Conservation (phyloP, 164 flowering plant species). For the Cinnamomum micranthum region DNA sequence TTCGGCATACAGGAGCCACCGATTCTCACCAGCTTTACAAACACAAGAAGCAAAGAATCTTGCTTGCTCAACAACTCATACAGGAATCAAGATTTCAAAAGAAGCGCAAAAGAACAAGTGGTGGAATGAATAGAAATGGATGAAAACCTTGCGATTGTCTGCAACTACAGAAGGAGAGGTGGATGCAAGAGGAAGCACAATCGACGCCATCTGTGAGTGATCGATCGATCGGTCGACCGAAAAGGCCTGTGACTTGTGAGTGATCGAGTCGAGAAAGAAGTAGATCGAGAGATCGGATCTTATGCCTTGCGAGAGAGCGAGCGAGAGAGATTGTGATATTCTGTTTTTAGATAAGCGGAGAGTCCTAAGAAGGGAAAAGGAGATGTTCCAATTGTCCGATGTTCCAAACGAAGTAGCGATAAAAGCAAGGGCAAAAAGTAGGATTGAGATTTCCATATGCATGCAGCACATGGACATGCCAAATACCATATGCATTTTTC, state of each 20-base stretch:
- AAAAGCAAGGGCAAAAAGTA: too few relatives aligned
- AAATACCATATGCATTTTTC: too few relatives aligned
- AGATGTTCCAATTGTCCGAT: too few relatives aligned
- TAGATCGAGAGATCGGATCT: neutral
- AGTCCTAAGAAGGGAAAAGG: too few relatives aligned
- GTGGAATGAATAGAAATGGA: neutral
- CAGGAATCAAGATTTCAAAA: neutral
- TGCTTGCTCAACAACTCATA: neutral
- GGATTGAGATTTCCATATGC: too few relatives aligned
- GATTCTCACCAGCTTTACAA: neutral
- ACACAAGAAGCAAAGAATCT: neutral
- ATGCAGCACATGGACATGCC: too few relatives aligned
- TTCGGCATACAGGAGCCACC: neutral
- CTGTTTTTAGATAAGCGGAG: too few relatives aligned
- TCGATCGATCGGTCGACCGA: neutral
- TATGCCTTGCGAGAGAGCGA: too few relatives aligned
- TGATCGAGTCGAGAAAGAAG: neutral
- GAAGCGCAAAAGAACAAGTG: neutral
- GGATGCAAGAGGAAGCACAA: constrained; percentile 41
- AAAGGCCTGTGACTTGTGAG: neutral
- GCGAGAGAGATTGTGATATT: too few relatives aligned
- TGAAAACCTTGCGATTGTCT: constrained; percentile 30
- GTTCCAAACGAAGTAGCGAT: too few relatives aligned
- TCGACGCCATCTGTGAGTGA: constrained; percentile 43
- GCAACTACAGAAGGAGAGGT: constrained; percentile 28